phyloP scores from a whole-genome alignment of 805 yeast genomes.

The Wickerhamiella occidentalis region DNA sequence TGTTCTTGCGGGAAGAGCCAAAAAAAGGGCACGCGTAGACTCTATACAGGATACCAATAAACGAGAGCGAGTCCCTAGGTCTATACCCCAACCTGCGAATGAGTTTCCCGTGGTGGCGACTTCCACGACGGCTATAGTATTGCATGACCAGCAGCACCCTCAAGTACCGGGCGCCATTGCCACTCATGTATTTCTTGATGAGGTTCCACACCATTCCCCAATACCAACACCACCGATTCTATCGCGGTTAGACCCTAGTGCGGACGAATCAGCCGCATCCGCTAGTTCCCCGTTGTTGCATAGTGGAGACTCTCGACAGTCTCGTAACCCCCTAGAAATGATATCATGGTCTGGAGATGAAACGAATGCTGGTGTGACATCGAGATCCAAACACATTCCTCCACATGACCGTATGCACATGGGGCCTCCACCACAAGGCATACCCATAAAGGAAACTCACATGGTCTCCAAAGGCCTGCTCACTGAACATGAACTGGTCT shows the following conservation, averaged over 20 bases:
- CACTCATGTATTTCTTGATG: slow-evolving; percentile 29
- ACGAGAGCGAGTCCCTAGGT: too few species aligned
- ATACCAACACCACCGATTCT: background rate
- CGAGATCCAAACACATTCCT: too few species aligned
- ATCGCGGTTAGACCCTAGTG: slow-evolving; percentile 24
- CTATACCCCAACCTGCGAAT: background rate
- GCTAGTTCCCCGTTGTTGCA: too few species aligned
- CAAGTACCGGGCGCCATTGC: slow-evolving; percentile 13
- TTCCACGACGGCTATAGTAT: background rate
- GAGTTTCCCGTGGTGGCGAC: too few species aligned
- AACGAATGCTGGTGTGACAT: too few species aligned
- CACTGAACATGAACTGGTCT: slow-evolving; percentile 34
- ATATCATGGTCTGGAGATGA: too few species aligned
- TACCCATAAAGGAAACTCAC: background rate
- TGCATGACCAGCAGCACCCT: background rate
- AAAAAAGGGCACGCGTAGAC: slow-evolving; percentile 7
- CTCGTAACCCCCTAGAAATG: too few species aligned
- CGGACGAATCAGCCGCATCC: background rate
- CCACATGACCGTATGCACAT: background rate
- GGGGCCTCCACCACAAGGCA: background rate
- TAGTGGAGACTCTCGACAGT: background rate
- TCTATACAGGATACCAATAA: background rate
- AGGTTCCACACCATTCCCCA: background rate
- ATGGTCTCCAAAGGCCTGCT: slow-evolving; percentile 40
- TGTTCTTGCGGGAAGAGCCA: slow-evolving; percentile 27